Evolutionary conservation across 1,284 basidiomycete genomes (phyloP), one percentile per base, ranked within the genome.

Genomic region (Rhodotorula sp.): DNA sequence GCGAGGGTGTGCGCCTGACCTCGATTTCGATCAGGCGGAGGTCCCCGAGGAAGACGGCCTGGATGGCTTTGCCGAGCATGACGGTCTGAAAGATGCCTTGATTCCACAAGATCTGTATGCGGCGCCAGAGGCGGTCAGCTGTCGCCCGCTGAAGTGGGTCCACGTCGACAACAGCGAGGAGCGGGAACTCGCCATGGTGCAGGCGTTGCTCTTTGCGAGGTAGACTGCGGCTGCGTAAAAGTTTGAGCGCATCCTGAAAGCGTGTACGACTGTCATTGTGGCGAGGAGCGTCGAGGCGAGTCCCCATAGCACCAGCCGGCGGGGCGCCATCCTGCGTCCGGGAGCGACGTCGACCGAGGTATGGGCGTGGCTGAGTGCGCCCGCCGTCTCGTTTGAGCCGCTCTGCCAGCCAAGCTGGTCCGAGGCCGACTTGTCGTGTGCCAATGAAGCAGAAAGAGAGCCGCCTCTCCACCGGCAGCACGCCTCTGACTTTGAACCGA

Each of bases 211-310:
- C 80, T 90, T 90, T 7, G 92, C 91, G n/a, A 99, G 85, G 78
- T 90, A 91, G 4, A 98, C 92, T 18, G 91, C 87, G 7, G 96
- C 90, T 20, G 93, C 89, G 79, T 95, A 99, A 83, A 96, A 97
- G 83, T 96, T 97, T 78, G 89, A 89, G 76, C 96, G 87, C 67
- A 86, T 89, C 77, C 87, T 85, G 76, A 95, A 86, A 7, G 94
- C 94, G 80, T 89, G 90, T 62, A 85, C 82, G 67, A 95, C 84
- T 30, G 77, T 73, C 48, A 48, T 73, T 15, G 56, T 30, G 49
- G 73, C 72, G 48, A 70, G 29, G 12, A 53, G 8, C 15, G 71
- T 73, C 63, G 69, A 71, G n/a, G 49, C 65, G 48, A 63, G 30
- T 22, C 74, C 74, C 64, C 73, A 75, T 51, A 55, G 42, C 57